Percentiles rank a stretch among this genome's conserved stretches.
Conservation (phyloP, 495 filamentous ascomycete species). For the Neurospora hispaniola region DNA sequence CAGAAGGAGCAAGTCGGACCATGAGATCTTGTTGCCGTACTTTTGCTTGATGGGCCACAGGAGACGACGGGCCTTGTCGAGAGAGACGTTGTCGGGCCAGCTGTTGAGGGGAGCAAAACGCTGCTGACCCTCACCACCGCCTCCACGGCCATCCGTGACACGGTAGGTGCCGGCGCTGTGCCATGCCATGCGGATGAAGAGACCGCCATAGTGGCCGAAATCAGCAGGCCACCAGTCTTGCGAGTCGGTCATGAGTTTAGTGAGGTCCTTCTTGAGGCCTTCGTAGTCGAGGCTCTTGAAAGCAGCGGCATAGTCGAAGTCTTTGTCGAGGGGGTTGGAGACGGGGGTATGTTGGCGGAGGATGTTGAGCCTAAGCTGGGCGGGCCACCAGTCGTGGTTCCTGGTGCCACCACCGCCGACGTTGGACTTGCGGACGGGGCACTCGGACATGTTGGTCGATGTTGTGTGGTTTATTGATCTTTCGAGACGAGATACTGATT, state of each 20-base stretch:
- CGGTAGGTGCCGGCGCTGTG: conserved; percentile 67
- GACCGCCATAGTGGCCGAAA: conserved; percentile 66
- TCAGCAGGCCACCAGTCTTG: conserved; percentile 70
- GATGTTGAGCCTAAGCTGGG: conserved; percentile 52
- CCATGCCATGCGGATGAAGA: conserved; percentile 71
- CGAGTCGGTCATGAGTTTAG: conserved; percentile 59
- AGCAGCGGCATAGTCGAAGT: conserved; percentile 58
- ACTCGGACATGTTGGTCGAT: conserved; percentile 23
- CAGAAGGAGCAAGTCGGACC: conserved; percentile 59
- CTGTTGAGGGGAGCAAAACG: conserved; percentile 69
- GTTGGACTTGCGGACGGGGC: conserved; percentile 43
- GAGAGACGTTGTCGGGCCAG: conserved; percentile 66
- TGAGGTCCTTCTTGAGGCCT: conserved; percentile 59
- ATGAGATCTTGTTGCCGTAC: conserved; percentile 71
- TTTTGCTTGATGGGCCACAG: conserved; percentile 75
- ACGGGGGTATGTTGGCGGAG: conserved; percentile 55
- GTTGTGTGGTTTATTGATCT: background rate
- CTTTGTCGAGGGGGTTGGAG: conserved; percentile 47
- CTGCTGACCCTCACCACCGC: conserved; percentile 60
- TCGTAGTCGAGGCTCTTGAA: conserved; percentile 63
- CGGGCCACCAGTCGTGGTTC: conserved; percentile 63
- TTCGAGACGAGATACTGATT: background rate
- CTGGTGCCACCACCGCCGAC: conserved; percentile 50
- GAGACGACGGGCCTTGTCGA: conserved; percentile 68
- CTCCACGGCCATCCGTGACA: conserved; percentile 59